Conservation (phyloP, 306 rosid genomes). For the Gastrolobium villosum region DNA sequence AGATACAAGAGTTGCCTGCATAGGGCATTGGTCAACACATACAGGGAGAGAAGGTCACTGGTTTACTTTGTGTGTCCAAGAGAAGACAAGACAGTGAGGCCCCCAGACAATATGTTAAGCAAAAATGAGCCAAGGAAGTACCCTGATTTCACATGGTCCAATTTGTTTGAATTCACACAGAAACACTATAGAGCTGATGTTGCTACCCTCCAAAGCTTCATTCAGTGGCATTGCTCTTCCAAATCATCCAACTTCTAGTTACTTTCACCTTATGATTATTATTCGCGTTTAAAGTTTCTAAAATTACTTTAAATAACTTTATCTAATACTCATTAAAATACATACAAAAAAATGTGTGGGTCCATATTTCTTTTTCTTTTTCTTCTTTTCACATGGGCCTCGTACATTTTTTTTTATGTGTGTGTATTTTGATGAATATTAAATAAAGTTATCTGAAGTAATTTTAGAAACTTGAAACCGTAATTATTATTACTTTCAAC, state of each 20-base stretch:
- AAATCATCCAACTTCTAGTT: constrained; percentile 23
- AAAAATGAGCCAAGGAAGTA: constrained; percentile 59
- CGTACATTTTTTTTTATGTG: too few species aligned
- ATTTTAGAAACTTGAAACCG: too few species aligned
- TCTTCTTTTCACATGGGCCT: too few species aligned
- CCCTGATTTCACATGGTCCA: constrained; percentile 76
- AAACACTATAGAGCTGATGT: constrained; percentile 66
- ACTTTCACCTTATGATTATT: background rate
- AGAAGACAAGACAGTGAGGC: constrained; percentile 63
- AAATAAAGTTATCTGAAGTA: too few species aligned
- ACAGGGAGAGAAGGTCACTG: constrained; percentile 60
- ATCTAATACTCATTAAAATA: too few species aligned
- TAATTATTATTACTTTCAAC: too few species aligned
- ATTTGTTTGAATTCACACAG: constrained; percentile 64
- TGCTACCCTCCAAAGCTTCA: constrained; percentile 63
- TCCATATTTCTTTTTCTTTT: too few species aligned
- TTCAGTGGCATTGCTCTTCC: constrained; percentile 54
- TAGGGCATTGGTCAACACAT: constrained; percentile 63
- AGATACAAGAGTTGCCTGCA: constrained; percentile 72
- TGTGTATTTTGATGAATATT: too few species aligned
- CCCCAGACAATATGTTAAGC: constrained; percentile 55
- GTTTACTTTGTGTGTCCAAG: constrained; percentile 65
- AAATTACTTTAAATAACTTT: too few species aligned
- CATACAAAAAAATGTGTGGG: too few species aligned
- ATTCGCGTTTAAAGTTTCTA: too few species aligned